phyloP scores from a whole-genome alignment of 2,329 filamentous ascomycete species.

The Epichloe baconii region DNA sequence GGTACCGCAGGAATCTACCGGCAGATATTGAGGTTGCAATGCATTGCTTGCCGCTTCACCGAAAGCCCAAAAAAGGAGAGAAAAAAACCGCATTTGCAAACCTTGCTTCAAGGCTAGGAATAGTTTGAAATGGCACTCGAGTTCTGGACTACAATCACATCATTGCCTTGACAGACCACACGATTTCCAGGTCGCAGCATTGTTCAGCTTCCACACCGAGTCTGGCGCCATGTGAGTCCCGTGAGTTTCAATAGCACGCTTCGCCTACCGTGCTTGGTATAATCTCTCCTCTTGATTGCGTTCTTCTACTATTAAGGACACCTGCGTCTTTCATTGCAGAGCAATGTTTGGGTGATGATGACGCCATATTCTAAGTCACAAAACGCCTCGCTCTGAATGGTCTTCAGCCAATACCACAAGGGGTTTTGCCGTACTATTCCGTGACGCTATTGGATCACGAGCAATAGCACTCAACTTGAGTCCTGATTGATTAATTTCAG shows the following conservation, averaged over 20 bases:
- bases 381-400: neutral
- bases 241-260: neutral
- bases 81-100: neutral
- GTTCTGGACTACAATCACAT: neutral
- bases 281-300: too few relatives aligned
- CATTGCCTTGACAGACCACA: neutral
- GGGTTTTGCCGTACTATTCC: neutral
- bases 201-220: neutral
- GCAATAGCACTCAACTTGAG: too few relatives aligned
- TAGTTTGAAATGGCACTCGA: neutral
- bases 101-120: neutral
- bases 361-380: conserved; percentile 2
- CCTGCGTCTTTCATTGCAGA: neutral
- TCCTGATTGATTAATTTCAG: too few relatives aligned
- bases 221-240: neutral
- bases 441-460: neutral
- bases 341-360: conserved; percentile 1
- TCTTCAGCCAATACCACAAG: neutral
- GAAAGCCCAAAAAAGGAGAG: neutral
- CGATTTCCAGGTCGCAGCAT: neutral
- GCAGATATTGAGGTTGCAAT: too few relatives aligned
- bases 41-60: too few relatives aligned
- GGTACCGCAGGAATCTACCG: too few relatives aligned
- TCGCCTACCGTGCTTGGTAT: neutral
- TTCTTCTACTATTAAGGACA: neutral